Conservation (phyloP, 2,329 filamentous ascomycete species). For the Aspergillus versicolor region DNA sequence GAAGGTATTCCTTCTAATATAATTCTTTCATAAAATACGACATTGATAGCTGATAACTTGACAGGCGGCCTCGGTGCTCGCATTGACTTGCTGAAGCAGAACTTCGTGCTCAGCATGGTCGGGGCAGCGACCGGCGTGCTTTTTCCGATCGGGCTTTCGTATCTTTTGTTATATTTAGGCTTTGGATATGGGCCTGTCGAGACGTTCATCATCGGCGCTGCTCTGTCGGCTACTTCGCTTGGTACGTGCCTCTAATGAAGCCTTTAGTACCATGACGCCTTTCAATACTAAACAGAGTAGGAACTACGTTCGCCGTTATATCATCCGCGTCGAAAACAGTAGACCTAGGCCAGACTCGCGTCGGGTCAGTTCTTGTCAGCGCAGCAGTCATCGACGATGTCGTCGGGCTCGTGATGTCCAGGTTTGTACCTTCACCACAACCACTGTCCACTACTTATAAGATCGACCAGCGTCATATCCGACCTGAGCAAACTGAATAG, state of each 20-base stretch:
- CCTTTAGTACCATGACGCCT: too few species aligned
- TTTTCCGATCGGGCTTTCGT: constrained; percentile 49
- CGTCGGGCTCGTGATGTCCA: constrained; percentile 42
- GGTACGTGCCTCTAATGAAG: constrained; percentile 13
- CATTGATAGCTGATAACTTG: not conserved
- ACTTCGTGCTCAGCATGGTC: constrained; percentile 43
- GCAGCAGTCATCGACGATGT: constrained; percentile 51
- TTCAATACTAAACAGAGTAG: not conserved
- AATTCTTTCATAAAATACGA: too few species aligned
- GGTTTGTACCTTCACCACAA: too few species aligned
- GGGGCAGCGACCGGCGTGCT: constrained; percentile 47
- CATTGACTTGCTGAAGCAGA: constrained; percentile 47
- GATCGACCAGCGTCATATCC: constrained; percentile 31
- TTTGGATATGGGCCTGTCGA: constrained; percentile 42
- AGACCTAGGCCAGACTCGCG: constrained; percentile 44
- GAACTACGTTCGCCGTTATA: constrained; percentile 33
- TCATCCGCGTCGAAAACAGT: constrained; percentile 32
- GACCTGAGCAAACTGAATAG: constrained; percentile 25
- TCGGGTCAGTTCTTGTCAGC: constrained; percentile 47
- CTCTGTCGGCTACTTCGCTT: constrained; percentile 31
- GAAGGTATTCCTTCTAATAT: constrained; percentile 28
- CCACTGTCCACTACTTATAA: too few species aligned
- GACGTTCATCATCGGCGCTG: constrained; percentile 32
- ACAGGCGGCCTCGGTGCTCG: constrained; percentile 48
- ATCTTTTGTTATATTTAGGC: constrained; percentile 44